A percentile compares a stretch with the other conserved stretches of the same genome.
Evolutionary conservation across 306 rosid genomes (phyloP).

Genomic region (Gynostemma pentaphyllum): DNA sequence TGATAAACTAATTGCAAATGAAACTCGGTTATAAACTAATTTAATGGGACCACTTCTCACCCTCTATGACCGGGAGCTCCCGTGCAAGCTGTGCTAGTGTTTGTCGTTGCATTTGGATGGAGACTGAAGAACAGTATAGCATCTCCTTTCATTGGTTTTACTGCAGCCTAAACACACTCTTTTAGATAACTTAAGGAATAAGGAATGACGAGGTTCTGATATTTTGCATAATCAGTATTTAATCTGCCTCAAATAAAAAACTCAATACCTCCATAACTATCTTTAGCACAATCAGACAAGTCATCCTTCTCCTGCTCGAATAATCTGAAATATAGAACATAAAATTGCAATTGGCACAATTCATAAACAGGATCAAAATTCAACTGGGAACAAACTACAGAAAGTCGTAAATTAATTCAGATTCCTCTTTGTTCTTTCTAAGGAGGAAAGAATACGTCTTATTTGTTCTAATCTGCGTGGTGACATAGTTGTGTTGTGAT

Average conservation of each 20-base stretch:
- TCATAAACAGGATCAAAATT: not conserved
- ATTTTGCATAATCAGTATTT: not conserved
- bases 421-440: too few species aligned
- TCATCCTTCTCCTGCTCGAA: constrained; percentile 37
- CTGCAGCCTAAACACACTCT: constrained; percentile 27
- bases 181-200: not conserved
- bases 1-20: not conserved
- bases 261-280: constrained; percentile 69
- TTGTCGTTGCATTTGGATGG: constrained; percentile 54
- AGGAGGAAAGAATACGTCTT: too few species aligned
- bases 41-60: constrained; percentile 83
- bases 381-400: not conserved
- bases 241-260: not conserved
- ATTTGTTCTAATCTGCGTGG: too few species aligned
- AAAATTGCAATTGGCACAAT: not conserved
- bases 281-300: constrained; percentile 65
- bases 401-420: not conserved
- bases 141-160: constrained; percentile 76
- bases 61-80: constrained; percentile 87
- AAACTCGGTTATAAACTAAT: too few species aligned
- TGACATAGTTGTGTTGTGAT: too few species aligned
- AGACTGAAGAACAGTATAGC: constrained; percentile 95
- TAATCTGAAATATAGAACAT: constrained; percentile 27
- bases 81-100: constrained; percentile 59
- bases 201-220: not conserved